Evolutionary conservation across 805 yeast genomes (phyloP).

Genomic region (Sporopachydermia quercuum): DNA sequence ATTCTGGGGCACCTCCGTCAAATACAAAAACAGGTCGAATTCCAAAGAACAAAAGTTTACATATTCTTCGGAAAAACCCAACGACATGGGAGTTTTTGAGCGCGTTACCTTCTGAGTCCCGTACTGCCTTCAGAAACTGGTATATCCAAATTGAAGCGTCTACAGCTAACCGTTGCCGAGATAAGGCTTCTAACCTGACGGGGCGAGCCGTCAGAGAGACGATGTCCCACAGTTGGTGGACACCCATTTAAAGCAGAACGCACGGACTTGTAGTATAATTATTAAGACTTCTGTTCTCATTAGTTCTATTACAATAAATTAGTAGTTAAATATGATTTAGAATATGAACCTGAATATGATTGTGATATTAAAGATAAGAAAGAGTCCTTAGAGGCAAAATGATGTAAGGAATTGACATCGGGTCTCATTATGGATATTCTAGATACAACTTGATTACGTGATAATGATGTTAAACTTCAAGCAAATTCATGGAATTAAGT

Average conservation of each 20-base stretch:
- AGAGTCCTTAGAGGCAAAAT: too few relatives aligned
- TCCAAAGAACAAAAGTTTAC: slow-evolving; percentile 79
- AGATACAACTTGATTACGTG: too few relatives aligned
- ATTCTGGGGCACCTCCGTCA: slow-evolving; percentile 86
- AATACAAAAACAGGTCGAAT: slow-evolving; percentile 82
- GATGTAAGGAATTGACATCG: too few relatives aligned
- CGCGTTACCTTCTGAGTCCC: slow-evolving; percentile 72
- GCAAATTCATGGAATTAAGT: too few relatives aligned
- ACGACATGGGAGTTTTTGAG: slow-evolving; percentile 72
- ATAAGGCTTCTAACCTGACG: slow-evolving; percentile 71
- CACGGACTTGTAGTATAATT: too few relatives aligned
- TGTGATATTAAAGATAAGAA: too few relatives aligned
- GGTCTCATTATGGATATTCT: too few relatives aligned
- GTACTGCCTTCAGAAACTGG: slow-evolving; percentile 87
- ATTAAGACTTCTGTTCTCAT: too few relatives aligned
- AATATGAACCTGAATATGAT: too few relatives aligned
- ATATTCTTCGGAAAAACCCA: slow-evolving; percentile 91
- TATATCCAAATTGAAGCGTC: slow-evolving; percentile 99
- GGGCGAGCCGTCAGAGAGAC: slow-evolving; percentile 85
- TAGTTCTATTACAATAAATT: too few relatives aligned
- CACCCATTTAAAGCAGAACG: slow-evolving; percentile 59
- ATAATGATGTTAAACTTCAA: too few relatives aligned
- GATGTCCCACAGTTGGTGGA: slow-evolving; percentile 85
- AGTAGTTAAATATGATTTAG: too few relatives aligned
- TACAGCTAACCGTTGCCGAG: slow-evolving; percentile 70